Evolutionary conservation across 1,284 basidiomycete species (phyloP).

Genomic region (Grifola frondosa): DNA sequence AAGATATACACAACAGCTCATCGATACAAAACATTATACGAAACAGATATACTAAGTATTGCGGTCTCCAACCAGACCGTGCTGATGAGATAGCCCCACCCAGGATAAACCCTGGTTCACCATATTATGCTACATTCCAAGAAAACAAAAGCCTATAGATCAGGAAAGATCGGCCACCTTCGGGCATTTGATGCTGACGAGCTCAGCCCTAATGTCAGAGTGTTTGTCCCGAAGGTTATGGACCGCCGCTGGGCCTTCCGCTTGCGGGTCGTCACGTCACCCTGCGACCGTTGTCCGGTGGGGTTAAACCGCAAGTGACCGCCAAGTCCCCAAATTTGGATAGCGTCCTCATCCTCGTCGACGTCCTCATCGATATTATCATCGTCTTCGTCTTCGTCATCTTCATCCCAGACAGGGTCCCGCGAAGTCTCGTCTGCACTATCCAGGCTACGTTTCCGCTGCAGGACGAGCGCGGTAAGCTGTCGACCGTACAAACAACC

Average conservation of each 20-base stretch:
- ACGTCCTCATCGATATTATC: constrained; percentile 23
- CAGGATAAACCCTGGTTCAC: no score
- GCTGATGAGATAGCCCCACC: no score
- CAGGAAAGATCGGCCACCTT: constrained; percentile 19
- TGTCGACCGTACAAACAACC: constrained; percentile 71
- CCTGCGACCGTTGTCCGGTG: no score
- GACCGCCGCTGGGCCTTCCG: constrained; percentile 20
- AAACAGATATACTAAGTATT: no score
- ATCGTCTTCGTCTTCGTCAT: constrained; percentile 25
- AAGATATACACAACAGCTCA: no score
- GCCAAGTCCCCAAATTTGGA: no score
- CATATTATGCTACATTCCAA: no score
- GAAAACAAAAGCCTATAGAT: no score
- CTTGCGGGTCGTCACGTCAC: constrained; percentile 11
- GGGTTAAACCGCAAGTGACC: no score
- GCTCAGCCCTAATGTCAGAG: constrained; percentile 19
- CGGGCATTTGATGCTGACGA: constrained; percentile 28
- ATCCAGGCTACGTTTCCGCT: constrained; percentile 22
- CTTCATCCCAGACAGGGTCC: constrained; percentile 9
- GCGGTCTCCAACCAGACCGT: no score
- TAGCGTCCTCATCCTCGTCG: constrained; percentile 19
- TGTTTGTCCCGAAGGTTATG: constrained; percentile 27
- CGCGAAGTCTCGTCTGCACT: constrained; percentile 1
- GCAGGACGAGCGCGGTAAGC: constrained; percentile 60
- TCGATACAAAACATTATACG: no score